Evolutionary conservation across 768 basidiomycete genomes (phyloP), one percentile per base, ranked within the genome.

Genomic region (Suillus subalutaceus): DNA sequence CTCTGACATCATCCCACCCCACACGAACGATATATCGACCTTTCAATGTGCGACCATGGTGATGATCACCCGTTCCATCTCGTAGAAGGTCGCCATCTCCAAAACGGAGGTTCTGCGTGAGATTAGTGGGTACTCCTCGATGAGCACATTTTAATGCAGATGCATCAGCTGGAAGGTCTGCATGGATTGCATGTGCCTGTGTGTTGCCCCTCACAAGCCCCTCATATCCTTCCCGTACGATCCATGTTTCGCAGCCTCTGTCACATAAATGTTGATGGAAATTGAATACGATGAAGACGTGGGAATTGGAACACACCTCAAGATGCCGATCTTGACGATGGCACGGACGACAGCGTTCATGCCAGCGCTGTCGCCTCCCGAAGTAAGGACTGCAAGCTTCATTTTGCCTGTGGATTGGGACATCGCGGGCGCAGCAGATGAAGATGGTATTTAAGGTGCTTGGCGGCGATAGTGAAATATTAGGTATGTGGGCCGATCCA

Each of bases 171-270:
- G 74, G 71, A 71, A 67, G 73, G 32, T 74, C 77, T 46, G 16
- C 69, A 41, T 76, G 53, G 18, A 73, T 50, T 63, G 73, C 55
- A 44, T 76, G 67, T 3, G 72, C 73, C 35, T 84, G 81, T 4
- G 80, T 75, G 78, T 96, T 99, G n/a, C 97, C 97, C 65, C 91
- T 87, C 13, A 99, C 96, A 66, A 99, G 90, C 30, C 97, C 97
- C 76, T 99, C 96, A 82, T 98, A 99, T 46, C 97, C 97, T 80
- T 99, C 97, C 44, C 97, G 92, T 66, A 99, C 93, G 68, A 99
- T 89, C 85, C 90, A 99, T 16, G 93, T 90, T 77, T 99, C 94
- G 78, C 96, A 99, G 43, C 95, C 96, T 80, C 97, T 97, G 72
- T 63, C 44, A 43, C 20, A 65, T 38, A 18, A 65, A 64, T n/a